Base-by-base conservation (phyloP, 2,329 filamentous ascomycete genomes). In the Apiospora koreana region DNA sequence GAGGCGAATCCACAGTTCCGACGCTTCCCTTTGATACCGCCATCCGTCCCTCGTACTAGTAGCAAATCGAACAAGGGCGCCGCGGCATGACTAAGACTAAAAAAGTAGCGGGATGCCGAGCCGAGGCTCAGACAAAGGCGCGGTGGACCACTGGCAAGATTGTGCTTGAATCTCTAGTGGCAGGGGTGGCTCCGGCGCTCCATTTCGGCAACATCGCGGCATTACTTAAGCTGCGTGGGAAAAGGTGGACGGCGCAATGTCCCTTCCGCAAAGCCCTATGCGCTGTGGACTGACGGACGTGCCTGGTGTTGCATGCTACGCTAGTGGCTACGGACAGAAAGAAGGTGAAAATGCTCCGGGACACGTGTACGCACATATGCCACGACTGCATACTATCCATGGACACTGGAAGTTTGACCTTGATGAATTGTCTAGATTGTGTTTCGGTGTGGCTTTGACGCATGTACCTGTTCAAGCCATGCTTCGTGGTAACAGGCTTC, bases 11-110 rank as follows among this genome's bases (percentile, higher is more conserved):
- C 50, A 58, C 50, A 14, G 16, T 9, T 9, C 7, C 28, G 35
- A 58, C 21, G 10, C 65, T 43, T 66, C 4, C 3, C n/a, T 9
- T 35, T n/a, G 54, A 62, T 62, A 38, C 10, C 21, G 21, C 6
- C 7, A 9, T 38, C 54, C 64, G 38, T 45, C 41, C 65, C 14
- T 16, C 65, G 14, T 12, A 43, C 5, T 42, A 42, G 12, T 6
- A 31, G 14, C 23, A 23, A 45, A 43, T 28, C 28, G 31, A 21
- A 62, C 25, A 62, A 31, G 35, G 35, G 18, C 42, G 16, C 65
- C 65, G 42, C 65, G 65, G 65, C 65, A 67, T 67, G 65, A 67
- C 65, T 67, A 67, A 67, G 65, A 16, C 65, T 4, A 46, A 46
- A 38, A 62, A 62, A 62, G 54, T 35, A 62, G 54, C 45, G 65